phyloP scores from a whole-genome alignment of 2,329 filamentous ascomycete species.

The Apiospora aurea region DNA sequence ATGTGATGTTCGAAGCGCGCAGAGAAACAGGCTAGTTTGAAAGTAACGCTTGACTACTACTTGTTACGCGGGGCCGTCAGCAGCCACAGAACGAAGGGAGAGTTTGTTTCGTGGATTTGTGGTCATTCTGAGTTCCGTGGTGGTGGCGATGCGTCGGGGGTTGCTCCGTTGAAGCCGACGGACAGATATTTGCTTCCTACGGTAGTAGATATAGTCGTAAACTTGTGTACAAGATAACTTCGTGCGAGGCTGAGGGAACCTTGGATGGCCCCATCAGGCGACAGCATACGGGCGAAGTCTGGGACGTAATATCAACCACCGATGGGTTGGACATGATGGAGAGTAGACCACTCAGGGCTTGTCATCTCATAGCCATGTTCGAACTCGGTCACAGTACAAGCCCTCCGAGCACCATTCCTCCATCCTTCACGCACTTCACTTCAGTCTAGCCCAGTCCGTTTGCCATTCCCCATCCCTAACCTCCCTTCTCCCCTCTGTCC shows the following conservation, averaged over 20 bases:
- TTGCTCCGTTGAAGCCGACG: background rate
- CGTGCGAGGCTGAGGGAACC: background rate
- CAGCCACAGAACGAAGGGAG: background rate
- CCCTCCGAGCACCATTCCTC: background rate
- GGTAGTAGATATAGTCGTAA: background rate
- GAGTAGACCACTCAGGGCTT: background rate
- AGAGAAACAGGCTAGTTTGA: constrained; percentile 7
- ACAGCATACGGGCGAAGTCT: too few species aligned
- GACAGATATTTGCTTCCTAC: background rate
- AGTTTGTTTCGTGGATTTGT: background rate
- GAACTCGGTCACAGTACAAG: background rate
- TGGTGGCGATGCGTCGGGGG: background rate
- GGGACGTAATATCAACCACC: background rate
- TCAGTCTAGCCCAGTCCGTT: background rate
- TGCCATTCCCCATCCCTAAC: background rate
- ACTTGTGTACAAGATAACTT: background rate
- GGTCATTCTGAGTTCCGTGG: background rate
- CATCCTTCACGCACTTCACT: background rate
- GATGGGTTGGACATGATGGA: background rate
- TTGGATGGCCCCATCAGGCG: background rate
- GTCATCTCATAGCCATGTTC: background rate
- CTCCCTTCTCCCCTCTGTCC: background rate
- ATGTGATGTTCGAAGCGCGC: background rate
- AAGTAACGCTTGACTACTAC: background rate
- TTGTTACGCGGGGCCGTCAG: background rate